Conservation (phyloP, 2,329 filamentous ascomycete species). For the Fusarium sp. region DNA sequence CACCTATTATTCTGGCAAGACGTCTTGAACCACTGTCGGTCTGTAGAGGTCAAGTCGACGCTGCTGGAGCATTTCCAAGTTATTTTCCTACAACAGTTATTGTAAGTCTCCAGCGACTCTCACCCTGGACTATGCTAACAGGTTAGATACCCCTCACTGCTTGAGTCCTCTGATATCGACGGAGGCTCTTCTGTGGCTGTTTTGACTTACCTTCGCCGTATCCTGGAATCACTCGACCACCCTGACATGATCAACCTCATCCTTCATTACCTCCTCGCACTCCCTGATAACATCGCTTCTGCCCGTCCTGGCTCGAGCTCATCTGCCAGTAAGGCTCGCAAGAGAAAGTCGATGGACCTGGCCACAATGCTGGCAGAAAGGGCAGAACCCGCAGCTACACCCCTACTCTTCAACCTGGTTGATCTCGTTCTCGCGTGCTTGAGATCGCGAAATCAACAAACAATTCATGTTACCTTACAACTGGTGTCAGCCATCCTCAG, state of each 20-base stretch:
- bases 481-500: constrained; percentile 86
- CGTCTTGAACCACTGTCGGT: constrained; percentile 93
- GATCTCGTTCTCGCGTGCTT: constrained; percentile 89
- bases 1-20: constrained; percentile 99
- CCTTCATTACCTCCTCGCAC: constrained; percentile 86
- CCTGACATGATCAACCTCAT: constrained; percentile 95
- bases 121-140: background rate
- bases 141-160: constrained; percentile 84
- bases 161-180: constrained; percentile 97
- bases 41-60: constrained; percentile 89
- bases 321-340: constrained; percentile 72
- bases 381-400: constrained; percentile 76
- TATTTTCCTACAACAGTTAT: constrained; percentile 90
- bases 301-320: constrained; percentile 53
- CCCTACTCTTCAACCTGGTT: constrained; percentile 89
- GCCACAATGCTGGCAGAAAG: constrained; percentile 80
- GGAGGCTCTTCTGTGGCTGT: constrained; percentile 97
- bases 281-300: constrained; percentile 65
- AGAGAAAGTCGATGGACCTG: constrained; percentile 88
- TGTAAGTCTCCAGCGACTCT: constrained; percentile 63
- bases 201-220: constrained; percentile 88
- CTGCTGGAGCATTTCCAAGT: constrained; percentile 97
- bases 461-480: constrained; percentile 87
- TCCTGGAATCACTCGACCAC: constrained; percentile 90
- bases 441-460: constrained; percentile 84